Percentiles rank a stretch among this genome's conserved stretches.
phyloP scores from a whole-genome alignment of 1,284 basidiomycete genomes.

The Ceratobasidium sp. region DNA sequence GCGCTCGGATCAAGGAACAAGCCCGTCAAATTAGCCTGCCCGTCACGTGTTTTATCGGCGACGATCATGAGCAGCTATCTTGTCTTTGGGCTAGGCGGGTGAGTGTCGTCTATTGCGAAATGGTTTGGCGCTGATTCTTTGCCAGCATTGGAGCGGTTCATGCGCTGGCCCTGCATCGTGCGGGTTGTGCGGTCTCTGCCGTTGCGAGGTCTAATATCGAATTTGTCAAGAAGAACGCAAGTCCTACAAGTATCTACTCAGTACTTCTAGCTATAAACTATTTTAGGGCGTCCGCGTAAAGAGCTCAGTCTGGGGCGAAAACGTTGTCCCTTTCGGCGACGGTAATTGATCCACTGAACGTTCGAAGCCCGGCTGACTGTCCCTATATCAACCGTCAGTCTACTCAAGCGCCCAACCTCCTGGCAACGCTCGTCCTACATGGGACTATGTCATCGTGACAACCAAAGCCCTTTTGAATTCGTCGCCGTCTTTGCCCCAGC shows the following conservation, averaged over 20 bases:
- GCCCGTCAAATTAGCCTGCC: too few relatives aligned
- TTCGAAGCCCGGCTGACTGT: neutral
- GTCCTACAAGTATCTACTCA: neutral
- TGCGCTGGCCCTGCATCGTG: slow-evolving; percentile 21
- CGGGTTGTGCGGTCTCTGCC: slow-evolving; percentile 32
- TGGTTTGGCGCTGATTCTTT: neutral
- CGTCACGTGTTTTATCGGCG: slow-evolving; percentile 14
- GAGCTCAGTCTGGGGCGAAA: slow-evolving; percentile 33
- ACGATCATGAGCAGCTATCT: slow-evolving; percentile 24
- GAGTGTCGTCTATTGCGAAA: neutral
- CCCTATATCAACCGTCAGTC: slow-evolving; percentile 31
- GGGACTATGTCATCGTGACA: slow-evolving; percentile 38
- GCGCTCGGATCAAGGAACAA: too few relatives aligned
- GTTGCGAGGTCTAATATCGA: slow-evolving; percentile 41
- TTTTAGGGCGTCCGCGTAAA: slow-evolving; percentile 31
- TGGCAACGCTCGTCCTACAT: slow-evolving; percentile 15
- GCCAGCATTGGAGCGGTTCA: slow-evolving; percentile 36
- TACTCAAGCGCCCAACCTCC: neutral
- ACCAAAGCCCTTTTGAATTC: slow-evolving; percentile 40
- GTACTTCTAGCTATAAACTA: neutral
- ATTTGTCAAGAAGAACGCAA: slow-evolving; percentile 28
- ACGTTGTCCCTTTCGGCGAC: slow-evolving; percentile 22
- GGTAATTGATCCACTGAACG: slow-evolving; percentile 14
- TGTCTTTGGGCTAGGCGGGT: slow-evolving; percentile 43
- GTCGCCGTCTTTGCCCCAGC: slow-evolving; percentile 37